These are phyloP conservation scores for Cerrena zonata DNA, from an alignment of 1,284 basidiomycete species.

Conservation along the genomic window DNA sequence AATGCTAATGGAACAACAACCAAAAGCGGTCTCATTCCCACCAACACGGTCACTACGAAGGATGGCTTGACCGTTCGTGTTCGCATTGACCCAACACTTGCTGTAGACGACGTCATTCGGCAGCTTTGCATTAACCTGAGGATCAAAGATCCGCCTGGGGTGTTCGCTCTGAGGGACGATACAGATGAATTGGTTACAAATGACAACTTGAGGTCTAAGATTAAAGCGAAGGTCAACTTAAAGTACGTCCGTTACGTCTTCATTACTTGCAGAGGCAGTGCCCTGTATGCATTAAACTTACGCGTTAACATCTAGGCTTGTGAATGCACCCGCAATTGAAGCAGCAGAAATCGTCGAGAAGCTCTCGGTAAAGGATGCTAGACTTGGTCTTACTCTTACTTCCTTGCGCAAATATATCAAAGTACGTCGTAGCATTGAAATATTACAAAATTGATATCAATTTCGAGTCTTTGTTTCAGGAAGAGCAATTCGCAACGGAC, in stretches of 20 bases:
- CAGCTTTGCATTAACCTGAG: constrained; percentile 78
- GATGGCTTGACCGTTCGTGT: constrained; percentile 70
- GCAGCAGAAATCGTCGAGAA: constrained; percentile 77
- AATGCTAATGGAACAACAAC: not conserved
- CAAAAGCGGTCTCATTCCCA: constrained; percentile 52
- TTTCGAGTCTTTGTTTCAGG: constrained; percentile 39
- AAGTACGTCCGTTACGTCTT: constrained; percentile 49
- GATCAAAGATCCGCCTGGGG: constrained; percentile 73
- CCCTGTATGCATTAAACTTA: constrained; percentile 8
- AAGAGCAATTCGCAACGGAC: constrained; percentile 82
- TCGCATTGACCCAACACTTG: constrained; percentile 73
- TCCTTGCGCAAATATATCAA: constrained; percentile 81
- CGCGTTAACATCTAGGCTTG: constrained; percentile 45
- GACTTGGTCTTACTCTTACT: constrained; percentile 66
- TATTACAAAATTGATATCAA: not conserved
- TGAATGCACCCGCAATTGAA: constrained; percentile 77
- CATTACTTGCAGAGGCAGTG: not conserved
- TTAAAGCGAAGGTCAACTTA: constrained; percentile 71
- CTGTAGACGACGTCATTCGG: constrained; percentile 73
- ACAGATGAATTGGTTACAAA: constrained; percentile 87
- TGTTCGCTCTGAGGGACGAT: constrained; percentile 85
- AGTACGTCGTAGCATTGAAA: constrained; percentile 34
- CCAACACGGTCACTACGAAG: constrained; percentile 72
- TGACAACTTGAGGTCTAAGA: constrained; percentile 78
- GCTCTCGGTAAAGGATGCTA: constrained; percentile 58